These are phyloP conservation scores for Trichosanthes truncata DNA, from an alignment of 306 rosid genomes.

Conservation along the genomic window DNA sequence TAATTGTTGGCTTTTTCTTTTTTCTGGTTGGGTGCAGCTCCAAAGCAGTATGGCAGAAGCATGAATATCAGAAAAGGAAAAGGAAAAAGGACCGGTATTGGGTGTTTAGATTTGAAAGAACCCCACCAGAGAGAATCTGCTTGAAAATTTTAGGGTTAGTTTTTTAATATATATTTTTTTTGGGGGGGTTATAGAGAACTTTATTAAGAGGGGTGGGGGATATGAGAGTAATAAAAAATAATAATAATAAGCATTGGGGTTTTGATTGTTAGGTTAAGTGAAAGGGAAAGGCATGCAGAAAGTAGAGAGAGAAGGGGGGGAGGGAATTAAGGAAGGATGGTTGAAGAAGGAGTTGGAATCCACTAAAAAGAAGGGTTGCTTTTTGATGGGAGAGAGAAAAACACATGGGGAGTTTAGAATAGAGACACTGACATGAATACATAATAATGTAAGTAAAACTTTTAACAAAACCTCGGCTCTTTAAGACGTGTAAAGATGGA, in stretches of 20 bases:
- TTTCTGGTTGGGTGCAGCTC: not conserved
- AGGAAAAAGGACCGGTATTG: not conserved
- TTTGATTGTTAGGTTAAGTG: not conserved
- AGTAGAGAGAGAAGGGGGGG: too few species aligned
- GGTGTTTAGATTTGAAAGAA: constrained; percentile 1
- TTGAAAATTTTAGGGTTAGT: not conserved
- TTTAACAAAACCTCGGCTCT: constrained; percentile 10
- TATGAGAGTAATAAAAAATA: too few species aligned
- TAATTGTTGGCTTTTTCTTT: not conserved
- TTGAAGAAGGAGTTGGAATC: constrained; percentile 98
- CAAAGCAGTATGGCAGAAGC: not conserved
- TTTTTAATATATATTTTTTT: not conserved
- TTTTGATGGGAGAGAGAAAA: constrained; percentile 37
- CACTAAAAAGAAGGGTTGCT: constrained; percentile 49
- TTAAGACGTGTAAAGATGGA: constrained; percentile 79
- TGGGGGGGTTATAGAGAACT: not conserved
- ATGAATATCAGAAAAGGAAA: not conserved
- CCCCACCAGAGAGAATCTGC: not conserved
- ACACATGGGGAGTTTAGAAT: constrained; percentile 31
- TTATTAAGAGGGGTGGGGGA: too few species aligned
- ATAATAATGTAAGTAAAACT: not conserved
- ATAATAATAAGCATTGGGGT: not conserved
- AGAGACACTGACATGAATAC: constrained; percentile 25
- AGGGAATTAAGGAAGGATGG: constrained; percentile 17
- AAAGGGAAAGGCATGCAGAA: not conserved